Evolutionary conservation across 768 basidiomycete genomes (phyloP), one percentile per base, ranked within the genome.

Genomic region (Russula dissimulans): DNA sequence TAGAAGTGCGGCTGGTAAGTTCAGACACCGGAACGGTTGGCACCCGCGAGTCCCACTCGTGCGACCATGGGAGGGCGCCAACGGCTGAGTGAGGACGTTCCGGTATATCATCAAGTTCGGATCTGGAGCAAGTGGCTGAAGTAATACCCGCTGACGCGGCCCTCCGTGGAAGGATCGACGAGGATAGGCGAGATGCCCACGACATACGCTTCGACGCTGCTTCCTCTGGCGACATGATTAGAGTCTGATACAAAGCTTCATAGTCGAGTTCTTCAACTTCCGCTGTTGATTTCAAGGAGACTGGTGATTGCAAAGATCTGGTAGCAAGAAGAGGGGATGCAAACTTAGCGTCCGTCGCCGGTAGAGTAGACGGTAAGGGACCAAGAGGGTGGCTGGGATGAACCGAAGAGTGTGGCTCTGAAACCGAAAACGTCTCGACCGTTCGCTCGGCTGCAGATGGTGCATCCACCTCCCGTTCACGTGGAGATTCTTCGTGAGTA

Each of bases 171-270:
- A 48, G 42, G 15, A 36, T 56, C n/a, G 17, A 15, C 17, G 53
- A 48, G 2, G 42, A 57, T 10, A 17, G 34, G 17, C 46, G 48
- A 39, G 59, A 58, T 4, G 48, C 43, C 48, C 59, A 66, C n/a
- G 63, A 66, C 49, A 59, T 54, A 50, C 57, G 65, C 46, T 63
- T 63, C 18, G 61, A 49, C 41, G 42, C 42, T 1, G 56, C 61
- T 36, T 62, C 52, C 31, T 63, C 49, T 14, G 63, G 61, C 5
- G 63, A 64, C 61, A 54, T 56, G 31, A 48, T 17, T 5, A 57
- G 12, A n/a, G 47, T 55, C 46, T 57, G 61, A 45, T 64, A 64
- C 45, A 64, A 12, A 43, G 50, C 55, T 15, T 61, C 60, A 26
- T 64, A 64, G 18, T 61, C 59, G 34, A 47, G 29, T 12, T 48